Percentiles rank a stretch among this genome's conserved stretches.
These are phyloP conservation scores for Bipolaris bicolor DNA, from an alignment of 2,329 filamentous ascomycete species.

Conservation along the genomic window DNA sequence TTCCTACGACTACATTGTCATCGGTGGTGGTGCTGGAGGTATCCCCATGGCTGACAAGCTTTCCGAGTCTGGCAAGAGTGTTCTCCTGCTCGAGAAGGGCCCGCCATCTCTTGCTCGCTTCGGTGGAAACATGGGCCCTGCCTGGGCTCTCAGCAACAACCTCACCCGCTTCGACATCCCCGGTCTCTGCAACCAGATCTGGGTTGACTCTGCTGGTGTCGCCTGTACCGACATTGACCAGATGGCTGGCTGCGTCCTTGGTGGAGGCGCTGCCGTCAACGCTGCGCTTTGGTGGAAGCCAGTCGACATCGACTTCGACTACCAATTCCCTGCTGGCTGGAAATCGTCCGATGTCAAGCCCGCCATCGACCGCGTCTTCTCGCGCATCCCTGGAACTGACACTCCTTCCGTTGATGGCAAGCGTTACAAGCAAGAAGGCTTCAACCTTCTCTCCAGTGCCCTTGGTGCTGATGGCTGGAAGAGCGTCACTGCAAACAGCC, in stretches of 20 bases:
- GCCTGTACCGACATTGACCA: slow-evolving; percentile 73
- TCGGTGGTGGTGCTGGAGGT: slow-evolving; percentile 68
- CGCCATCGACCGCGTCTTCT: slow-evolving; percentile 68
- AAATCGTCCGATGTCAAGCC: slow-evolving; percentile 66
- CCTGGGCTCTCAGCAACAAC: slow-evolving; percentile 67
- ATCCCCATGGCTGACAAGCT: slow-evolving; percentile 66
- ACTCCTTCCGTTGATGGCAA: slow-evolving; percentile 70
- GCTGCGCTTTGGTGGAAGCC: slow-evolving; percentile 73
- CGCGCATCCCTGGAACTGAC: slow-evolving; percentile 72
- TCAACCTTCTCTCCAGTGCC: slow-evolving; percentile 65
- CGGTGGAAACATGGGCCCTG: slow-evolving; percentile 65
- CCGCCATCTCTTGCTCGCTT: slow-evolving; percentile 67
- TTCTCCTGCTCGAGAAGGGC: slow-evolving; percentile 62
- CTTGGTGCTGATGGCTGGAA: slow-evolving; percentile 67
- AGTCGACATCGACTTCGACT: slow-evolving; percentile 70
- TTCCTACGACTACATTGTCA: slow-evolving; percentile 68
- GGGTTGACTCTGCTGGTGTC: slow-evolving; percentile 66
- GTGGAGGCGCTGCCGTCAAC: slow-evolving; percentile 71
- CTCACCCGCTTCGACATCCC: slow-evolving; percentile 75
- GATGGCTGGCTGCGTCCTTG: slow-evolving; percentile 74
- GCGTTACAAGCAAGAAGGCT: slow-evolving; percentile 71
- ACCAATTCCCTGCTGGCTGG: slow-evolving; percentile 76
- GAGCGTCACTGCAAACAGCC: slow-evolving; percentile 64
- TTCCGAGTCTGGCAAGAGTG: slow-evolving; percentile 68
- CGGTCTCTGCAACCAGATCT: slow-evolving; percentile 74